Base-by-base conservation (phyloP, 768 basidiomycete genomes). In the Amyloporia xantha region DNA sequence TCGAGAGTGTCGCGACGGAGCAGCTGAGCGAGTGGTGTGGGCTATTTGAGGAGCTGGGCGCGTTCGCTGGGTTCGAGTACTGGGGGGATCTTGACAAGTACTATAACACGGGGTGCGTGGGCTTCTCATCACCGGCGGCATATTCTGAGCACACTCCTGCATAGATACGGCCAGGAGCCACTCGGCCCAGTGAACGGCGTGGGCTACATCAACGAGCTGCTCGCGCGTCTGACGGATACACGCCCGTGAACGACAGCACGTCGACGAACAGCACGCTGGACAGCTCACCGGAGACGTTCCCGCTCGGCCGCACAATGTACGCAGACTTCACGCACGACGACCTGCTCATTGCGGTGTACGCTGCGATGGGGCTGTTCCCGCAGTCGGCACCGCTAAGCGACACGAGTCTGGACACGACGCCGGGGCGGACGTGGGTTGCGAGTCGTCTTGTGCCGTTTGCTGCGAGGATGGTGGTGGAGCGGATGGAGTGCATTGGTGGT, bases 191-290 rank as follows among this genome's bases (percentile, higher is more conserved):
- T 90, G 5, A 87, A 89, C 61, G 89, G 90, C 26, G 82, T 92
- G 3, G 92, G 91, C 5, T 95, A 87, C 62, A 72, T 88, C 59
- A 92, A 91, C 62, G 91, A 94, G 67, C 76, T 95, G n/a, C 63
- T 94, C 19, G 87, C 89, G 0, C 79, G 93, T 10, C 73, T 95
- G 37, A 87, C 83, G 0, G 72, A 72, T 13, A n/a, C n/a, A 64
- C 62, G 13, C 76, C 80, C 1, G 84, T 89, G 24, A 62, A 61
- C 35, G 88, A 91, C 63, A 59, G 74, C 53, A 91, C 88, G 0
- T 83, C 86, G 56, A 87, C 85, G 2, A 92, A 92, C 64, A 65
- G 64, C 9, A 91, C 89, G 0, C 73, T 93, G 30, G 81, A 86
- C 59, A 56, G 68, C 0, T 71, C 74, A 1, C 77, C 79, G 0